A percentile compares a stretch with the other conserved stretches of the same genome.
Conservation (phyloP, 2,329 filamentous ascomycete genomes). For the Calycina marina region DNA sequence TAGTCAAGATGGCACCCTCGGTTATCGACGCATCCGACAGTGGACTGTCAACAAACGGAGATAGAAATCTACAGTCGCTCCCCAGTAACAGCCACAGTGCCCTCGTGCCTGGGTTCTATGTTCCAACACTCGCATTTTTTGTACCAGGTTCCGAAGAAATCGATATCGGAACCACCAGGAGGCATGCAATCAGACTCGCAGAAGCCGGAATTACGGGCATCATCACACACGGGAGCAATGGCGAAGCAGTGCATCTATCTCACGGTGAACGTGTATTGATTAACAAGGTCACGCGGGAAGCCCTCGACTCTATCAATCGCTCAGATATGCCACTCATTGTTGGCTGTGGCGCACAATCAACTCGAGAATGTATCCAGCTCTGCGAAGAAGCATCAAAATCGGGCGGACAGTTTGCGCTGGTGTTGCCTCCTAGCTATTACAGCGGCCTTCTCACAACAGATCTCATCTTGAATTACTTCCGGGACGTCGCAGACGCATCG, state of each 20-base stretch:
- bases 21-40: too few species aligned
- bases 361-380: constrained; percentile 49
- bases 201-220: constrained; percentile 50
- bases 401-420: constrained; percentile 52
- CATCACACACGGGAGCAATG: constrained; percentile 58
- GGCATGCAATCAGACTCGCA: constrained; percentile 43
- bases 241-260: constrained; percentile 56
- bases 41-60: too few species aligned
- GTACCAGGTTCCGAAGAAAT: too few species aligned
- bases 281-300: constrained; percentile 44
- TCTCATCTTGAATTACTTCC: constrained; percentile 47
- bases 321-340: constrained; percentile 46
- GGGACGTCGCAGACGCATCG: constrained; percentile 32
- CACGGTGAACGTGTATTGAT: constrained; percentile 49
- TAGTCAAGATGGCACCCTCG: too few species aligned
- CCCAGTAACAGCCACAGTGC: too few species aligned
- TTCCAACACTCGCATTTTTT: too few species aligned
- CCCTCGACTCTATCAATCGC: constrained; percentile 42
- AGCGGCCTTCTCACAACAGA: constrained; percentile 36
- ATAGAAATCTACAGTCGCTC: too few species aligned
- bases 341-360: constrained; percentile 55
- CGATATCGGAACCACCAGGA: constrained; percentile 35
- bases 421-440: constrained; percentile 61
- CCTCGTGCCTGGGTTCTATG: too few species aligned
- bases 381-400: constrained; percentile 47